Percentiles rank a stretch among this genome's conserved stretches.
These are phyloP conservation scores for Phytophthora pseudosyringae DNA, from an alignment of 352 stramenopile species.

Conservation along the genomic window DNA sequence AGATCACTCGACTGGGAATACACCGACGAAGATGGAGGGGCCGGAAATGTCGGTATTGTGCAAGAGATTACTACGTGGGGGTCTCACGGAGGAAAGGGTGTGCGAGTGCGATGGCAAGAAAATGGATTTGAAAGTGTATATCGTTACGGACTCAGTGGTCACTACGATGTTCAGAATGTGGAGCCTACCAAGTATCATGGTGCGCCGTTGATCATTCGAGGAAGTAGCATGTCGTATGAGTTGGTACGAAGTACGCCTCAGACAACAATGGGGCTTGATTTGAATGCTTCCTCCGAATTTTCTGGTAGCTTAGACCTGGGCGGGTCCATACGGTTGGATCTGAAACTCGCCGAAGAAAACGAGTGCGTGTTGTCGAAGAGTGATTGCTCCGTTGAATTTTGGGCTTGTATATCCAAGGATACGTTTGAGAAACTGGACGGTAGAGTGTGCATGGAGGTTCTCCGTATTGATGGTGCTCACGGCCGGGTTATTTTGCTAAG, in stretches of 20 bases:
- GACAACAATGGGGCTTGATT: constrained; percentile 9
- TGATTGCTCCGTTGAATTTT: constrained; percentile 67
- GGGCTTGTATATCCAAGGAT: constrained; percentile 35
- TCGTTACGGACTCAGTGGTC: constrained; percentile 63
- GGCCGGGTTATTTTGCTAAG: constrained; percentile 23
- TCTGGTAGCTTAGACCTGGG: constrained; percentile 36
- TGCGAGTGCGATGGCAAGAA: constrained; percentile 63
- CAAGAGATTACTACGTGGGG: constrained; percentile 64
- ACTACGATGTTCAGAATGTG: constrained; percentile 65
- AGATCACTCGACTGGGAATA: constrained; percentile 77
- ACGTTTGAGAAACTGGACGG: constrained; percentile 6
- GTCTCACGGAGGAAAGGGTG: constrained; percentile 50
- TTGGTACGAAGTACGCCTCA: constrained; percentile 29
- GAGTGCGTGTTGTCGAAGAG: constrained; percentile 21
- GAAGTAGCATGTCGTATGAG: constrained; percentile 49
- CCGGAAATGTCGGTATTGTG: constrained; percentile 62
- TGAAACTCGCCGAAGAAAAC: constrained; percentile 32
- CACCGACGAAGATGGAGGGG: constrained; percentile 71
- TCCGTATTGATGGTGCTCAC: constrained; percentile 25
- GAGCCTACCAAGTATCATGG: constrained; percentile 23
- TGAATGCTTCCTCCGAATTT: constrained; percentile 24
- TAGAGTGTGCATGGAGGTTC: constrained; percentile 28
- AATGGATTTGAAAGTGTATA: constrained; percentile 53
- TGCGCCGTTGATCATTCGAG: constrained; percentile 53
- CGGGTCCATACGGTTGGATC: constrained; percentile 39